phyloP scores from a whole-genome alignment of 2,329 filamentous ascomycete genomes.

The Aspergillus alliaceus region DNA sequence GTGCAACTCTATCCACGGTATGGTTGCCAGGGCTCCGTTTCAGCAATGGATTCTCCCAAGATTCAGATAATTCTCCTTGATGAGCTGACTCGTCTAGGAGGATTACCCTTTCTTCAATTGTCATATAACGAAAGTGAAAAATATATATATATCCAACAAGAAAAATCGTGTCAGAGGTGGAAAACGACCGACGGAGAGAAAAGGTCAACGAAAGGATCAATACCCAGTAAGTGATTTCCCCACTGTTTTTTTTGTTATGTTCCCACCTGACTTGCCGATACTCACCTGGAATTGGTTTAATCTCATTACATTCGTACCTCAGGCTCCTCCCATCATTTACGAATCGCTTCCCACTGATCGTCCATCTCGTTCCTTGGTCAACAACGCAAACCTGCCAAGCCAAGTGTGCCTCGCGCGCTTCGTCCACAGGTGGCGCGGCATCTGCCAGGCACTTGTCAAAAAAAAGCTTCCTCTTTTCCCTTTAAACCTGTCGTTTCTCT shows the following conservation, averaged over 20 bases:
- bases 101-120: too few species aligned
- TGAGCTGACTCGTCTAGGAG: too few species aligned
- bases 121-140: too few species aligned
- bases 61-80: too few species aligned
- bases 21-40: constrained; percentile 4
- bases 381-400: constrained; percentile 2
- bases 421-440: background rate
- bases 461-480: background rate
- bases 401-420: background rate
- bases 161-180: too few species aligned
- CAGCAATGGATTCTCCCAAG: constrained; percentile 4
- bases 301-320: background rate
- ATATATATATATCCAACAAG: too few species aligned
- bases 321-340: background rate
- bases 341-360: too few species aligned
- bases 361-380: constrained; percentile 15
- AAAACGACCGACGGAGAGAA: too few species aligned
- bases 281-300: background rate
- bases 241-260: constrained; percentile 1
- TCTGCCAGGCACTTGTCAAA: constrained; percentile 1
- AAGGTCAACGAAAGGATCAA: too few species aligned
- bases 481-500: background rate
- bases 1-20: constrained; percentile 5
- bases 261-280: constrained; percentile 1
- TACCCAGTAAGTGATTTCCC: too few species aligned